Evolutionary conservation across 441 rosid genomes (phyloP).

Genomic region (Eutrema salsugineum): DNA sequence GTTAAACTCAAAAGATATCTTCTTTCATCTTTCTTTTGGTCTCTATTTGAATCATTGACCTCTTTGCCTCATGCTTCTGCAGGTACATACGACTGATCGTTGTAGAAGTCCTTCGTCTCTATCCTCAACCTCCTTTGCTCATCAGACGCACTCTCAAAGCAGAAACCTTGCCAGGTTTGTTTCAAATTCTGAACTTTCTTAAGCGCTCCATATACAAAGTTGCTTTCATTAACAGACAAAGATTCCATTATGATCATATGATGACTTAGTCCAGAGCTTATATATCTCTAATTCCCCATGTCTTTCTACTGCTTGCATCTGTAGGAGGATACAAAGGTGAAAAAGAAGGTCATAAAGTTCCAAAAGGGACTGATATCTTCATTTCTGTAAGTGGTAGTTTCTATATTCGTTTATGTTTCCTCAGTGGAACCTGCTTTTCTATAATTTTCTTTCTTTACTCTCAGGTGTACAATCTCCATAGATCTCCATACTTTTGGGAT

Average conservation of each 20-base stretch:
- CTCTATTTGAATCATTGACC: not conserved
- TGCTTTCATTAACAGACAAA: not conserved
- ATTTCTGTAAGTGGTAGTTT: slow-evolving; percentile 57
- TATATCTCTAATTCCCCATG: not conserved
- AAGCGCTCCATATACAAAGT: not conserved
- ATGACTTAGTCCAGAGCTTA: not conserved
- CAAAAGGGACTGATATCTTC: slow-evolving; percentile 86
- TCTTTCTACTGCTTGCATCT: not conserved
- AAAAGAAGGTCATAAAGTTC: slow-evolving; percentile 65
- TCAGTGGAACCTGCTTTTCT: not conserved
- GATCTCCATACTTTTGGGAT: slow-evolving; percentile 92
- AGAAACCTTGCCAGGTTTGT: slow-evolving; percentile 75
- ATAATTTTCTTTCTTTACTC: not conserved
- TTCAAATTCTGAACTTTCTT: not conserved
- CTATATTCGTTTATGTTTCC: not conserved
- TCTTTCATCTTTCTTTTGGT: not conserved
- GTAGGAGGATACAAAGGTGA: slow-evolving; percentile 87
- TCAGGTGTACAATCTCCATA: slow-evolving; percentile 87
- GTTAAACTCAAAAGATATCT: slow-evolving; percentile 19
- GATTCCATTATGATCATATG: not conserved
- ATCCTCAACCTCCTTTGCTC: slow-evolving; percentile 92
- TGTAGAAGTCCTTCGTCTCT: slow-evolving; percentile 87
- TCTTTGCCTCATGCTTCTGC: slow-evolving; percentile 21
- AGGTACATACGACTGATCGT: slow-evolving; percentile 82
- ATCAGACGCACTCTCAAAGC: slow-evolving; percentile 78